phyloP scores from a whole-genome alignment of 2,329 filamentous ascomycete species.

The Hypoxylon sp. region DNA sequence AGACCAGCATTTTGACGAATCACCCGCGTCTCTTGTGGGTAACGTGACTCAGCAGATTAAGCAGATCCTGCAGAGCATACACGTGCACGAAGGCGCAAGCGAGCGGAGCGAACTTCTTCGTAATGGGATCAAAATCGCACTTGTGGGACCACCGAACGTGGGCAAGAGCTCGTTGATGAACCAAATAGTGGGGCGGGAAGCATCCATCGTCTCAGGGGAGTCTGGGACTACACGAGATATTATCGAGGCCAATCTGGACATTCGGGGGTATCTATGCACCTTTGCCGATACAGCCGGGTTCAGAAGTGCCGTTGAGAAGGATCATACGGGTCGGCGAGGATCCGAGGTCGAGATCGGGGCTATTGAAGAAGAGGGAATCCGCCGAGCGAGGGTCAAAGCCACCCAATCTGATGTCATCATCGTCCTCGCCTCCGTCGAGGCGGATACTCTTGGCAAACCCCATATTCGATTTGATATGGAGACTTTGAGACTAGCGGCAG shows the following conservation, averaged over 20 bases:
- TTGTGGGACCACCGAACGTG: slow-evolving; percentile 92
- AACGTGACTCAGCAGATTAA: slow-evolving; percentile 78
- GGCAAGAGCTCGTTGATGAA: slow-evolving; percentile 97
- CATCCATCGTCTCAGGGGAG: slow-evolving; percentile 93
- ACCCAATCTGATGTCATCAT: slow-evolving; percentile 88
- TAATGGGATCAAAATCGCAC: slow-evolving; percentile 86
- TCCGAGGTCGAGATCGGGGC: slow-evolving; percentile 69
- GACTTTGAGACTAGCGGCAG: slow-evolving; percentile 67
- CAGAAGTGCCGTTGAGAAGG: slow-evolving; percentile 61
- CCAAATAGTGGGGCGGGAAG: slow-evolving; percentile 88
- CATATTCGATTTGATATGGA: slow-evolving; percentile 69
- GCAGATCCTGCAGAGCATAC: slow-evolving; percentile 73
- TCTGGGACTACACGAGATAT: slow-evolving; percentile 95
- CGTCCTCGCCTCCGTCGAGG: slow-evolving; percentile 82
- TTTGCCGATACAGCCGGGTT: slow-evolving; percentile 96
- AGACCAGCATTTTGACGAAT: slow-evolving; percentile 96
- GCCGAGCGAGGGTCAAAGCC: slow-evolving; percentile 85
- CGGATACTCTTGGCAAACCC: slow-evolving; percentile 52
- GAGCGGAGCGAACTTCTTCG: slow-evolving; percentile 86
- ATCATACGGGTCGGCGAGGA: slow-evolving; percentile 33
- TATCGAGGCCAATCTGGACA: slow-evolving; percentile 90
- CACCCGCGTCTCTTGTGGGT: slow-evolving; percentile 77
- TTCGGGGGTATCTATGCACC: slow-evolving; percentile 91
- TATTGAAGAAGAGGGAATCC: slow-evolving; percentile 91
- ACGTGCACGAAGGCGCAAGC: slow-evolving; percentile 80